A percentile compares a stretch with the other conserved stretches of the same genome.
phyloP scores from a whole-genome alignment of 192 early-diverging fungal genomes.

The Mortierella claussenii region DNA sequence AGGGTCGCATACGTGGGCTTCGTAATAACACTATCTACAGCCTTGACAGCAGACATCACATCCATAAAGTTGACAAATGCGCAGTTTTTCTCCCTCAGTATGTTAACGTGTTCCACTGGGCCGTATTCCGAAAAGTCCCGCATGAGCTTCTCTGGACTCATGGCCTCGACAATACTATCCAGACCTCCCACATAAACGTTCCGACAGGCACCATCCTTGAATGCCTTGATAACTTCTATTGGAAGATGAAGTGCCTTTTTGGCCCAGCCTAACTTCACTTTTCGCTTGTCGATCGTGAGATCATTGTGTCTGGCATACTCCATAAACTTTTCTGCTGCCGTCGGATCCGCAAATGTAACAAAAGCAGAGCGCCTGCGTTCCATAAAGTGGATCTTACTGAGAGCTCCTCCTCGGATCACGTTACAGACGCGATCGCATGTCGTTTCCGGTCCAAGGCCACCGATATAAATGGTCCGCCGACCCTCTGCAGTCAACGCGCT shows the following conservation, averaged over 20 bases:
- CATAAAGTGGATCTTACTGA: slow-evolving; percentile 80
- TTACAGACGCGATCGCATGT: slow-evolving; percentile 87
- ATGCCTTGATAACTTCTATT: slow-evolving; percentile 61
- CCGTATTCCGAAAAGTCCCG: slow-evolving; percentile 85
- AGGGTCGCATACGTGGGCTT: slow-evolving; percentile 70
- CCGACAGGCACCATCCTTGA: slow-evolving; percentile 74
- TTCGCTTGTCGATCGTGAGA: slow-evolving; percentile 75
- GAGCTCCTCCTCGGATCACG: slow-evolving; percentile 85
- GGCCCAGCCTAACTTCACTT: slow-evolving; percentile 86
- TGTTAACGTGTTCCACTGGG: slow-evolving; percentile 90
- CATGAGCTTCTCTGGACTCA: slow-evolving; percentile 75
- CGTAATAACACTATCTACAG: slow-evolving; percentile 74
- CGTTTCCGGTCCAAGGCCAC: slow-evolving; percentile 80
- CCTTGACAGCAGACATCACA: slow-evolving; percentile 77
- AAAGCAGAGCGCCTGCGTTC: slow-evolving; percentile 83
- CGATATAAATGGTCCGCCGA: slow-evolving; percentile 90
- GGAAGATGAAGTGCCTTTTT: slow-evolving; percentile 68
- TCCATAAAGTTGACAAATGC: slow-evolving; percentile 90
- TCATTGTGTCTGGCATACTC: slow-evolving; percentile 67
- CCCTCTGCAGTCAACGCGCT: slow-evolving; percentile 40
- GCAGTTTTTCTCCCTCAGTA: slow-evolving; percentile 83
- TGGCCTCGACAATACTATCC: slow-evolving; percentile 69
- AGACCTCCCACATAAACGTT: slow-evolving; percentile 87
- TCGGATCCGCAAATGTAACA: slow-evolving; percentile 85
- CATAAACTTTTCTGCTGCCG: slow-evolving; percentile 70